Evolutionary conservation across 345 rosid genomes (phyloP).

Genomic region (Syzygium jambos): DNA sequence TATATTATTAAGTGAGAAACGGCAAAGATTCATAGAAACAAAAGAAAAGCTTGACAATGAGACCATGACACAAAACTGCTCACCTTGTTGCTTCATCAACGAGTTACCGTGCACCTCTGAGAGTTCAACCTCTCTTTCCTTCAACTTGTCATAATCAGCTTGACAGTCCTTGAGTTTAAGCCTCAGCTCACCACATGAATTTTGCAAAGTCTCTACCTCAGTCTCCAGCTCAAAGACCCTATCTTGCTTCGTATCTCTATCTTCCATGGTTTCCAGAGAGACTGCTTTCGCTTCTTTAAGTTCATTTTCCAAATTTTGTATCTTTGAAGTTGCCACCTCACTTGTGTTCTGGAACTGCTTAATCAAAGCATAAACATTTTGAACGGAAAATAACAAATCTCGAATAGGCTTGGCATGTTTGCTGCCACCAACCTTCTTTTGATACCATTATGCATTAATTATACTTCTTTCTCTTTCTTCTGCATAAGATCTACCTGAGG

Average conservation of each 20-base stretch:
- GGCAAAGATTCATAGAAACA: not conserved
- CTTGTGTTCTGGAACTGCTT: constrained; percentile 46
- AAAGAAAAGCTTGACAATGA: not conserved
- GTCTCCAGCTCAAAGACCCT: constrained; percentile 50
- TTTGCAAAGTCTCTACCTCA: constrained; percentile 36
- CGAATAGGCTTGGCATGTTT: constrained; percentile 27
- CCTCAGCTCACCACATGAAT: constrained; percentile 37
- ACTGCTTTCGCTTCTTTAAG: constrained; percentile 25
- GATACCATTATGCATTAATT: constrained; percentile 17
- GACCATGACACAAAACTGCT: not conserved
- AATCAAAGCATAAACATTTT: constrained; percentile 23
- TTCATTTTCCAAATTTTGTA: constrained; percentile 52
- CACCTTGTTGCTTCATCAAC: constrained; percentile 50
- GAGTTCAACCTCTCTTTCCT: constrained; percentile 54
- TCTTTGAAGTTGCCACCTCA: constrained; percentile 32
- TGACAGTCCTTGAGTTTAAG: constrained; percentile 31
- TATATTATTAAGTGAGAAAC: not conserved
- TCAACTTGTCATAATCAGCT: constrained; percentile 45
- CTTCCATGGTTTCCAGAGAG: constrained; percentile 35
- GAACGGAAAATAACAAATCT: constrained; percentile 31
- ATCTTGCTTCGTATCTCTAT: constrained; percentile 34
- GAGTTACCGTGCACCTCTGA: constrained; percentile 20
- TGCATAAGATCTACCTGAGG: constrained; percentile 12
- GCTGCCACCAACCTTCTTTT: constrained; percentile 18
- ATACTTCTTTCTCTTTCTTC: constrained; percentile 21